Percentiles rank a stretch among this genome's conserved stretches.
These are phyloP conservation scores for Stellera chamaejasme DNA, from an alignment of 345 rosid genomes.

Conservation along the genomic window DNA sequence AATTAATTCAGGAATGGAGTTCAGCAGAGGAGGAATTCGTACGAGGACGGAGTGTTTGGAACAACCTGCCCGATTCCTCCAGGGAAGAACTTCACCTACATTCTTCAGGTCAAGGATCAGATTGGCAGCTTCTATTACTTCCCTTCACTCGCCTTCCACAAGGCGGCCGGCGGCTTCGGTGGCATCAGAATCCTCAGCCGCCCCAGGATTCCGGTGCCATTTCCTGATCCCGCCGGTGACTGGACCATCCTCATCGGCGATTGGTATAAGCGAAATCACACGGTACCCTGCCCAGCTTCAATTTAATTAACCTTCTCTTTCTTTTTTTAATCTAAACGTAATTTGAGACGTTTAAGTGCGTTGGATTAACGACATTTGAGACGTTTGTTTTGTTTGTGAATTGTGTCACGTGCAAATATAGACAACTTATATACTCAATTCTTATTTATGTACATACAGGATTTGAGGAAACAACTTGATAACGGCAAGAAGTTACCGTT, in stretches of 20 bases:
- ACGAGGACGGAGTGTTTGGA: slow-evolving; percentile 55
- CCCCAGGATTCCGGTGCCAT: slow-evolving; percentile 63
- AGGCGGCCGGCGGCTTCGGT: slow-evolving; percentile 72
- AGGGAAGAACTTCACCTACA: slow-evolving; percentile 60
- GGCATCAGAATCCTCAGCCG: slow-evolving; percentile 69
- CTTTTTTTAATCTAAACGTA: too few relatives aligned
- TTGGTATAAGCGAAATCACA: slow-evolving; percentile 64
- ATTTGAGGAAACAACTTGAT: slow-evolving; percentile 48
- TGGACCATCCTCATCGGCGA: slow-evolving; percentile 65
- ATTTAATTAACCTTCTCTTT: too few relatives aligned
- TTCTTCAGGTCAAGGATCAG: slow-evolving; percentile 69
- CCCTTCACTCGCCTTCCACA: slow-evolving; percentile 73
- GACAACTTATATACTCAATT: too few relatives aligned
- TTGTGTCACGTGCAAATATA: too few relatives aligned
- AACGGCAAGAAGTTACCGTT: slow-evolving; percentile 55
- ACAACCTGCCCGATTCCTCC: slow-evolving; percentile 81
- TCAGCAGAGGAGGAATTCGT: slow-evolving; percentile 71
- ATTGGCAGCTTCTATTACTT: slow-evolving; percentile 78
- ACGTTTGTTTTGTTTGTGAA: too few relatives aligned
- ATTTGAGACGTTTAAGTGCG: too few relatives aligned
- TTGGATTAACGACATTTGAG: too few relatives aligned
- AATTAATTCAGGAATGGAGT: slow-evolving; percentile 40
- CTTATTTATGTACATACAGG: slow-evolving; percentile 19
- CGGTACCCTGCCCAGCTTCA: slow-evolving; percentile 26
- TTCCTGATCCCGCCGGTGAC: slow-evolving; percentile 50